Evolutionary conservation across 805 yeast species (phyloP), one percentile per base, ranked within the genome.

Genomic region (Tetrapisispora taiwanensis): DNA sequence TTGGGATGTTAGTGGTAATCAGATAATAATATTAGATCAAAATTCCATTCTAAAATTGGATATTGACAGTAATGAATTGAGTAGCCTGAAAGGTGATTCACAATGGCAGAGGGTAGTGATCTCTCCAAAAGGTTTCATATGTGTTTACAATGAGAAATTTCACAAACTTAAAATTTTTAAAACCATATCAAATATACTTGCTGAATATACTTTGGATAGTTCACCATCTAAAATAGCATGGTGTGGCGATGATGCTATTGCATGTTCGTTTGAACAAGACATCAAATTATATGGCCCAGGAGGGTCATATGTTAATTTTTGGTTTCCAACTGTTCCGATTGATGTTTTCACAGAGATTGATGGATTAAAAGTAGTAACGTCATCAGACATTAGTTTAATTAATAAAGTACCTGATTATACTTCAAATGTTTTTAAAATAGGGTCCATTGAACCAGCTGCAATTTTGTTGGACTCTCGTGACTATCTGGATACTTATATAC

Each of bases 211-310:
- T 1, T 36, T 65, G 7, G 62, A 61, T 5, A 48, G 53, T 5
- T 47, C 52, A 0, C 79, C 82, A 0, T 60, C 55, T 35, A 71
- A 73, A 47, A 64, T 84, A 17, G 72, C 71, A 46, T 92, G 97
- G 97, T 82, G 95, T 58, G 86, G 90, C 0, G 78, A 81, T 51
- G 95, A 87, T 62, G 86, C 92, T 0, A 78, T 89, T 1, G 78
- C 80, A 0, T 56, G 81, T 12, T 44, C 51, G 1, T 65, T 77
- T n/a, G 66, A 72, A 2, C 90, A 82, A 51, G 87, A 82, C 42
- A 53, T 87, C 24, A 73, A 74, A 47, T 58, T 89, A 14, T 70
- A 81, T 30, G 95, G 94, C 0, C 90, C 95, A 0, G 75, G 78
- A 10, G 78, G 49, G 39, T 52, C 47, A 58, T 80, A 41, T 38